Base-by-base conservation (phyloP, 257 asterid genomes). In the Fraxinus pennsylvanica region DNA sequence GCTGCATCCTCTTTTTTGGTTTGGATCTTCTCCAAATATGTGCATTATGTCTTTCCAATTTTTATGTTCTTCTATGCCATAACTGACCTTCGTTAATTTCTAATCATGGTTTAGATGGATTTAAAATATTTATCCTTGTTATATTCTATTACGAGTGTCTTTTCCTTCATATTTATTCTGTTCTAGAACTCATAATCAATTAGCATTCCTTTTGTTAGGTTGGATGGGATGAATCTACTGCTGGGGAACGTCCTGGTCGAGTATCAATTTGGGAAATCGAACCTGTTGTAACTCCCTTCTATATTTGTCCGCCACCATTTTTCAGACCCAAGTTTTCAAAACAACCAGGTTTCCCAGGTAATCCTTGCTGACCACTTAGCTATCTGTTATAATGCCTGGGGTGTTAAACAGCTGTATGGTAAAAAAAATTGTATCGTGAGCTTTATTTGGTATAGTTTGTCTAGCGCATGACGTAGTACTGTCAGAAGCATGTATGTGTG, bases 221-320 rank as follows among this genome's bases (percentile, higher is more conserved):
- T 68, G 99, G 98, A 76, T 96, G 99, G 99, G 99, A 96, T 75
- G 99, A 93, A 84, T 92, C 99, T 7, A 93, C 96, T 17, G 98
- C 98, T 63, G 98, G 99, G 47, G 99, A 96, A 63, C 96, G 97
- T 32, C 98, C 97, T 68, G 75, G 88, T 81, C 88, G 99, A 71
- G 97, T 96, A 82, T 93, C 98, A 2, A 85, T 92, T 30, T 96
- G 99, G 99, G 99, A 92, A 57, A 79, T 91, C 4, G 99, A 96
- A 81, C 97, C 99, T 9, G 98, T 93, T n/a, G 93, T 93, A 73
- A 88, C 98, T 57, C 99, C 99, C 9, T 95, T 95, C 73, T 95
- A 93, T 87, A 89, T 95, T 50, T 95, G 98, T 63, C 99, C 98
- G 3, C 97, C 98, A 0, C 97, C 99, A 29, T 93, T 93, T 87